Conservation (phyloP, 1,284 basidiomycete genomes). For the Puccinia novopanici region DNA sequence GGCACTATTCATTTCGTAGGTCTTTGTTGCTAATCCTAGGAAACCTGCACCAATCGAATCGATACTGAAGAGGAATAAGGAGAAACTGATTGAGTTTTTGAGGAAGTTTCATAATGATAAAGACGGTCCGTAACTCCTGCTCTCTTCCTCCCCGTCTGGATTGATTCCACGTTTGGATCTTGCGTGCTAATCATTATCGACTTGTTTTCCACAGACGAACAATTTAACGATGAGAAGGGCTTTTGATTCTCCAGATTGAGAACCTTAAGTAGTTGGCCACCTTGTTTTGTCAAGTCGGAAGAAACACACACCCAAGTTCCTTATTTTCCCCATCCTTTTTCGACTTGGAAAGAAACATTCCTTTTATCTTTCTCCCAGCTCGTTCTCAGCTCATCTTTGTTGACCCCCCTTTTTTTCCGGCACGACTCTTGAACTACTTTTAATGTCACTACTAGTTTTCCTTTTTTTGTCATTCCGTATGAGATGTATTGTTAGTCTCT, state of each 20-base stretch:
- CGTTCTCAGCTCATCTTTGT: conserved; percentile 1
- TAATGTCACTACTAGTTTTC: conserved; percentile 3
- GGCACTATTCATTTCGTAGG: too few relatives aligned
- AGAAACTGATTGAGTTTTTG: conserved; percentile 85
- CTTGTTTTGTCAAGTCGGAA: background rate
- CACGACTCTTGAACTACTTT: conserved; percentile 5
- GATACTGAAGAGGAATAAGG: conserved; percentile 89
- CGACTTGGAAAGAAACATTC: background rate
- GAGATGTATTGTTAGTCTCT: conserved; percentile 12
- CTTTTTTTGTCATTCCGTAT: conserved; percentile 11
- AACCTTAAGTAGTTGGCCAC: conserved; percentile 40
- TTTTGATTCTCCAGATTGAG: conserved; percentile 83
- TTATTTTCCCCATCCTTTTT: background rate
- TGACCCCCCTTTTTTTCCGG: background rate
- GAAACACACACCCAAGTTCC: background rate
- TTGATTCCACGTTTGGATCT: background rate
- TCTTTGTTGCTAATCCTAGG: conserved; percentile 98
- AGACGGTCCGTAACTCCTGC: conserved; percentile 64
- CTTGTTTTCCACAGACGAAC: conserved; percentile 69
- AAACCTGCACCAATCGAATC: conserved; percentile 91
- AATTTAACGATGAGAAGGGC: conserved; percentile 95
- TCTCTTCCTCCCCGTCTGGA: background rate
- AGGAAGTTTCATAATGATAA: conserved; percentile 97
- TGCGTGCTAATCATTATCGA: background rate
- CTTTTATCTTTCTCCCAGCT: background rate